These are phyloP conservation scores for Chaetomiaceae sp. DNA, from an alignment of 2,329 filamentous ascomycete genomes.

Conservation along the genomic window DNA sequence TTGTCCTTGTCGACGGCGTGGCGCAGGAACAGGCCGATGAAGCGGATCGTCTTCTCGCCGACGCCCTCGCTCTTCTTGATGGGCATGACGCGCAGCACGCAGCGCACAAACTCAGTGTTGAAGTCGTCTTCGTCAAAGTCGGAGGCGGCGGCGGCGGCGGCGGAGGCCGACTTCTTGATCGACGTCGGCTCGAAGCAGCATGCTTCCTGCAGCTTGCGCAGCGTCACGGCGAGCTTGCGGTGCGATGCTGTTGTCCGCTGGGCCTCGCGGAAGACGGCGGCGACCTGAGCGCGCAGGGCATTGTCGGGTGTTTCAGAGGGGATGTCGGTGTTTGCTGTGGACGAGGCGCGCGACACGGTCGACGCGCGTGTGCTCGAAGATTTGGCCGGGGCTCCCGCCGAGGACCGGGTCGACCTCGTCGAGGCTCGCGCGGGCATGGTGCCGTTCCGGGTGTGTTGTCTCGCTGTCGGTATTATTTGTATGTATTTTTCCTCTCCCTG, in stretches of 20 bases:
- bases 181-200: slow-evolving; percentile 63
- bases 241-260: slow-evolving; percentile 88
- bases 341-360: slow-evolving; percentile 43
- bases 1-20: slow-evolving; percentile 67
- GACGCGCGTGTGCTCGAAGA: slow-evolving; percentile 37
- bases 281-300: slow-evolving; percentile 68
- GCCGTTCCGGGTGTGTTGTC: slow-evolving; percentile 2
- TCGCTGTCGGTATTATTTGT: too few relatives aligned
- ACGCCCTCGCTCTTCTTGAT: slow-evolving; percentile 89
- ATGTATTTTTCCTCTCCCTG: too few relatives aligned
- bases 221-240: slow-evolving; percentile 77
- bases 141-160: slow-evolving; percentile 50
- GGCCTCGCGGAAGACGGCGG: slow-evolving; percentile 69
- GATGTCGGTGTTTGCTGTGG: slow-evolving; percentile 43
- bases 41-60: slow-evolving; percentile 79
- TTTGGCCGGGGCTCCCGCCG: slow-evolving; percentile 30
- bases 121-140: slow-evolving; percentile 83
- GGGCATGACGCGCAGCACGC: slow-evolving; percentile 73
- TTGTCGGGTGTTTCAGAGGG: slow-evolving; percentile 68
- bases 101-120: slow-evolving; percentile 78
- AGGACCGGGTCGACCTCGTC: slow-evolving; percentile 42
- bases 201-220: slow-evolving; percentile 86
- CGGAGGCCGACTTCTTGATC: slow-evolving; percentile 44
- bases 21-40: slow-evolving; percentile 80
- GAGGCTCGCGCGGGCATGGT: slow-evolving; percentile 49